Evolutionary conservation across 2,329 filamentous ascomycete species (phyloP).

Genomic region (Cytospora paraplurivora): DNA sequence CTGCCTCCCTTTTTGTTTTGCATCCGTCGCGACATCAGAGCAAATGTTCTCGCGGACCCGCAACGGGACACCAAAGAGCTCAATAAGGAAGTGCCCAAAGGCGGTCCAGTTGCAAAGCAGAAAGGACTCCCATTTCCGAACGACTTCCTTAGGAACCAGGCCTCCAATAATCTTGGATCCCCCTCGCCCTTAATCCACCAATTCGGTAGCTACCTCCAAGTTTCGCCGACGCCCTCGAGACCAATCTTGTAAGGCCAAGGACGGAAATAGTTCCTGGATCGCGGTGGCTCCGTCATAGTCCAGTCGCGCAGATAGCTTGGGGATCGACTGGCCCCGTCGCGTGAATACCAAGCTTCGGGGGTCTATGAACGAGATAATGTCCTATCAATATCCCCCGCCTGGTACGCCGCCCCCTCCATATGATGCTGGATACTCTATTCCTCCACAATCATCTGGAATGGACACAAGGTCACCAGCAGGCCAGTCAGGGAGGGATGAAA

Average conservation of each 20-base stretch:
- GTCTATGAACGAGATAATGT: constrained; percentile 49
- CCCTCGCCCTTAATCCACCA: not conserved
- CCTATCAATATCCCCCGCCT: constrained; percentile 50
- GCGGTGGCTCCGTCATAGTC: not conserved
- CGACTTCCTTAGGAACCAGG: not conserved
- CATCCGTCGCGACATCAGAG: constrained; percentile 23
- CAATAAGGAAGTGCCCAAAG: not conserved
- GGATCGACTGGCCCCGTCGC: constrained; percentile 12
- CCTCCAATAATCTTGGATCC: constrained; percentile 1
- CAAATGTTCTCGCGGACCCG: constrained; percentile 30
- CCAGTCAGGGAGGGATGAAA: constrained; percentile 23
- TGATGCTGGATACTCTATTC: constrained; percentile 42
- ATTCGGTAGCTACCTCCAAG: not conserved
- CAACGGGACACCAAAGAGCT: constrained; percentile 40
- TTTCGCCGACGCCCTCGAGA: not conserved
- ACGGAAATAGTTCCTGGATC: not conserved
- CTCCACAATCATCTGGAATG: constrained; percentile 39
- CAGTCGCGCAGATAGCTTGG: constrained; percentile 9
- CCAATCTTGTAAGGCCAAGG: not conserved
- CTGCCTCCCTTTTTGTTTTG: constrained; percentile 23
- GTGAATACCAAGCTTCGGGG: constrained; percentile 15
- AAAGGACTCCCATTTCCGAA: constrained; percentile 2
- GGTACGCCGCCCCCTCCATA: constrained; percentile 42
- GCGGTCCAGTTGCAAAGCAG: constrained; percentile 1
- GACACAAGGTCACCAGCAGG: constrained; percentile 33